Conservation (phyloP, 305 asterid species). For the Stenogyne calaminthoides region DNA sequence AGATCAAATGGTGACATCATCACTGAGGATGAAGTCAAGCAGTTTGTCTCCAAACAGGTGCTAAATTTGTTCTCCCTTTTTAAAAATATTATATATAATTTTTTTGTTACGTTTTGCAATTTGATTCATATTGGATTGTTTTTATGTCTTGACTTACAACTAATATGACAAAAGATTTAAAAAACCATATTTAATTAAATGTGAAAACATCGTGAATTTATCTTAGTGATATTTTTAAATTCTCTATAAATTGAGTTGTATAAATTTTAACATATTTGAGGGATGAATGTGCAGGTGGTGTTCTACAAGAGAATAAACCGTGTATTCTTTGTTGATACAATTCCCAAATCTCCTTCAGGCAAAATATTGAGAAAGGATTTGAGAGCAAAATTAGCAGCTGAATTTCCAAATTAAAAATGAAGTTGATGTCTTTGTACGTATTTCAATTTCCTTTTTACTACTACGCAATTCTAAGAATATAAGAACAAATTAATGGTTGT, state of each 20-base stretch:
- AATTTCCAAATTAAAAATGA: neutral
- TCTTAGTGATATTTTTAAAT: neutral
- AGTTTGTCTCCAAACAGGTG: conserved; percentile 73
- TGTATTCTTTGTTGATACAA: conserved; percentile 68
- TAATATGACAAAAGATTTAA: neutral
- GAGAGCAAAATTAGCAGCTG: conserved; percentile 66
- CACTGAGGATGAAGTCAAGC: conserved; percentile 74
- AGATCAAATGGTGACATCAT: conserved; percentile 51
- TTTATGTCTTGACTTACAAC: no score
- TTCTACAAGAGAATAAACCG: conserved; percentile 79
- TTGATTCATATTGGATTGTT: no score
- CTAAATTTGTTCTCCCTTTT: no score
- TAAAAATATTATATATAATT: no score
- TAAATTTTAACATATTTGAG: neutral
- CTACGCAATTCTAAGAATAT: neutral
- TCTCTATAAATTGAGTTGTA: neutral
- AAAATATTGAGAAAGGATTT: conserved; percentile 89
- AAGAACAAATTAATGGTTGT: neutral
- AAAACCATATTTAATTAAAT: no score
- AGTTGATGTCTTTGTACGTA: neutral
- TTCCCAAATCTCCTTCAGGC: conserved; percentile 89
- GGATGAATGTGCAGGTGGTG: conserved; percentile 53
- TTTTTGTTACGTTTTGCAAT: no score
- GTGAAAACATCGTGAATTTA: neutral
- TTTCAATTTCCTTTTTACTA: neutral